Evolutionary conservation across 495 filamentous ascomycete species (phyloP).

Genomic region (Neurospora africana): DNA sequence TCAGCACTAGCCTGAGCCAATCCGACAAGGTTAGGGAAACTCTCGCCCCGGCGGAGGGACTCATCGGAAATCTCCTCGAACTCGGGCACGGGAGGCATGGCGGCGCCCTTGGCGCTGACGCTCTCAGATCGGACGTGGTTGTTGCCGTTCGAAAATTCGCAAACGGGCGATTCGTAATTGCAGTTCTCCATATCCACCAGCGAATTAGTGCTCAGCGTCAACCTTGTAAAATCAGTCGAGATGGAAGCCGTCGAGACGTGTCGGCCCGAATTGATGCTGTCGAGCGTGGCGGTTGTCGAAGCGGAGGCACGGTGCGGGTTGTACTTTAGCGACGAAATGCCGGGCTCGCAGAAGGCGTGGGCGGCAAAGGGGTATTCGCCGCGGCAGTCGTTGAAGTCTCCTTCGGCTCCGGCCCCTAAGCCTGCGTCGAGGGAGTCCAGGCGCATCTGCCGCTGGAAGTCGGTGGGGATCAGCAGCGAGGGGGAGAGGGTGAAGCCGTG

Average conservation of each 20-base stretch:
- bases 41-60: constrained; percentile 10
- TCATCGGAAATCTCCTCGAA: constrained; percentile 12
- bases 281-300: constrained; percentile 32
- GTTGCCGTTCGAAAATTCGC: not conserved
- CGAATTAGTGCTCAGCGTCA: constrained; percentile 34
- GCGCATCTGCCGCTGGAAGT: constrained; percentile 36
- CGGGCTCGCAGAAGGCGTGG: constrained; percentile 23
- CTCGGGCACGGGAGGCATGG: constrained; percentile 24
- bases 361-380: constrained; percentile 15
- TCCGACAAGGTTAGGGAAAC: constrained; percentile 14
- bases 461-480: constrained; percentile 41
- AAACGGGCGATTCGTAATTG: not conserved
- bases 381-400: constrained; percentile 17
- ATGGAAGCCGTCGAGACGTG: constrained; percentile 34
- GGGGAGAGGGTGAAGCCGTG: constrained; percentile 46
- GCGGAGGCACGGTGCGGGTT: constrained; percentile 24
- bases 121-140: constrained; percentile 10
- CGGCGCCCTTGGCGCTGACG: constrained; percentile 5
- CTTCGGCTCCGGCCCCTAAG: constrained; percentile 20
- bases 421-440: constrained; percentile 1
- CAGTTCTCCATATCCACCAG: constrained; percentile 20
- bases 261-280: constrained; percentile 19
- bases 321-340: constrained; percentile 16
- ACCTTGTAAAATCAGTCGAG: constrained; percentile 31
- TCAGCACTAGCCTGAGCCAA: constrained; percentile 8